Evolutionary conservation across 2,329 filamentous ascomycete genomes (phyloP), one percentile per base, ranked within the genome.

Genomic region (Diaporthe vaccinii): DNA sequence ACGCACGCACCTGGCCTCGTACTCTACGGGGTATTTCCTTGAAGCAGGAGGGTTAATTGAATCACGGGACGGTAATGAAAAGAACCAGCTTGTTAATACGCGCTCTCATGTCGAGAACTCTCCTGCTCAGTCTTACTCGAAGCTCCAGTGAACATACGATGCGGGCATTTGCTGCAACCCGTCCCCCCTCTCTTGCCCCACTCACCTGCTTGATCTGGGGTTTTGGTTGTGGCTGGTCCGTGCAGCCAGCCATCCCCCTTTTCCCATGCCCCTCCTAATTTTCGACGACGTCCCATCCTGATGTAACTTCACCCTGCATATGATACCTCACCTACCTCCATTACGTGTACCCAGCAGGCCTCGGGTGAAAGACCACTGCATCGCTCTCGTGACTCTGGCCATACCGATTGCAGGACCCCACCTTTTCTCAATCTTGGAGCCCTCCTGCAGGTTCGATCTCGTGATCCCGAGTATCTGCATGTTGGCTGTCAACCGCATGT

Each of bases 271-370:
- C 61, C 61, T 49, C 61, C 12, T 25, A 36, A 65, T 22, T 34
- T 49, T 49, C 28, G 17, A 67, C 61, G 44, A 49, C 41, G 41
- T 49, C 61, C 61, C 28, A 49, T 67, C 8, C 25, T 49, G 28
- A 67, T 67, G 61, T 36, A 67, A 67, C 61, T 49, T 51, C 17
- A 36, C 28, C 3, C 41, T 67, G 61, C 44, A 51, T 31, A 20
- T 67, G 61, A 67, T 36, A 34, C 17, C 61, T 67, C 61, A 51
- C 41, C 25, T 49, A 67, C 58, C 51, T 67, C n/a, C 28, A 34
- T 51, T 51, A 49, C 61, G 61, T 49, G 25, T 34, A 34, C 14
- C 34, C 39, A 34, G 36, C 28, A 51, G 20, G 41, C 15, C 17
- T n/a, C 49, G 61, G 28, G 34, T 22, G 28, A n/a, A 34, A 49